phyloP scores from a whole-genome alignment of 495 filamentous ascomycete species.

The Podospora pseudopauciseta region DNA sequence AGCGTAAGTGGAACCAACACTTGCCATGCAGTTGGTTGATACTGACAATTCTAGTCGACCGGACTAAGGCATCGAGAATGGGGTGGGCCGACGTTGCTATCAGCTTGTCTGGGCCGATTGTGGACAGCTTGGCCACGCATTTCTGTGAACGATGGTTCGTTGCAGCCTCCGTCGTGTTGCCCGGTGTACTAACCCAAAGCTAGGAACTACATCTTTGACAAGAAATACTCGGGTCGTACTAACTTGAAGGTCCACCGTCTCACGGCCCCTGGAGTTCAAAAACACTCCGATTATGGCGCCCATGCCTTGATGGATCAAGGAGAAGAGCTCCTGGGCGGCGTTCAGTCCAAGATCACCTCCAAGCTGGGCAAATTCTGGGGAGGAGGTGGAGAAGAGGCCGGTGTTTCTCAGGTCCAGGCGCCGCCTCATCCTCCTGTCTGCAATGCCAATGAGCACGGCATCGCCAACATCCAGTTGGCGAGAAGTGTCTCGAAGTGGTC shows the following conservation, averaged over 20 bases:
- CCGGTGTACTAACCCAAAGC: background rate
- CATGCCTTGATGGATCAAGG: slow-evolving; percentile 18
- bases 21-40: background rate
- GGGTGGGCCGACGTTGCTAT: slow-evolving; percentile 91
- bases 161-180: no score
- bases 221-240: slow-evolving; percentile 71
- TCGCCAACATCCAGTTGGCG: slow-evolving; percentile 40
- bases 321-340: slow-evolving; percentile 38
- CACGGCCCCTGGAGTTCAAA: slow-evolving; percentile 23
- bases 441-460: slow-evolving; percentile 11
- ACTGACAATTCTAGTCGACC: slow-evolving; percentile 50
- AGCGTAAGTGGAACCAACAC: slow-evolving; percentile 41
- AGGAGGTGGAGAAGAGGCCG: background rate
- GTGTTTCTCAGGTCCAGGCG: background rate
- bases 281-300: background rate
- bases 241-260: slow-evolving; percentile 60
- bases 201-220: slow-evolving; percentile 79
- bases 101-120: slow-evolving; percentile 73
- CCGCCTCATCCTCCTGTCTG: background rate
- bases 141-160: slow-evolving; percentile 77
- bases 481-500: slow-evolving; percentile 68
- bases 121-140: slow-evolving; percentile 71
- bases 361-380: background rate
- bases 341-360: slow-evolving; percentile 42
- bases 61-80: slow-evolving; percentile 78